Conservation (phyloP, 192 early-diverging fungal species). For the Entomortierella chlamydospora region DNA sequence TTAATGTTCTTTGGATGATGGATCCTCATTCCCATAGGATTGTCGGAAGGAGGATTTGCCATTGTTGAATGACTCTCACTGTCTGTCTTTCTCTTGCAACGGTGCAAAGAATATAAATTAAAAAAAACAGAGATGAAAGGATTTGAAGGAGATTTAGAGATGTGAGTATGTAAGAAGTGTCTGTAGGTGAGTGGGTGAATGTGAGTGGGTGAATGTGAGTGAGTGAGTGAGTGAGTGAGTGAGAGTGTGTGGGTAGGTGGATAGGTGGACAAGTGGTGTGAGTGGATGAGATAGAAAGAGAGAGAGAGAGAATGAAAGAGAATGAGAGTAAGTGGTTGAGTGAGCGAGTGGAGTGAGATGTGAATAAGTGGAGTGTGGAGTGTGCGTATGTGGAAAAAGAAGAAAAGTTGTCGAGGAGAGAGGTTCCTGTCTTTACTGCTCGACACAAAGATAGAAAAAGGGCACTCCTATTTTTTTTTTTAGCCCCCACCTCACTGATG, state of each 20-base stretch:
- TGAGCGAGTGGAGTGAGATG: not conserved
- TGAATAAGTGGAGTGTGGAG: not conserved
- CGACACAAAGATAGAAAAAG: not conserved
- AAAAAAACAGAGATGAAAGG: not conserved
- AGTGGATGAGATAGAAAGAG: not conserved
- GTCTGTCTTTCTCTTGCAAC: too few relatives aligned
- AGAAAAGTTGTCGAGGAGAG: not conserved
- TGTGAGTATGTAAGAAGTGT: not conserved
- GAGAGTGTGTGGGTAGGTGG: not conserved
- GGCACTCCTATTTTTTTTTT: not conserved
- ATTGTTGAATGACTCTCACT: too few relatives aligned
- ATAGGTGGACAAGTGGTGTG: not conserved
- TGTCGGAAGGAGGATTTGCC: constrained; percentile 15
- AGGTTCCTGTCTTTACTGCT: not conserved
- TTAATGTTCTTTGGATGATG: constrained; percentile 34
- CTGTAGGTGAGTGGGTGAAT: not conserved
- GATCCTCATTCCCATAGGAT: constrained; percentile 3
- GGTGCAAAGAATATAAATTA: not conserved
- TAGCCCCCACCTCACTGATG: too few relatives aligned
- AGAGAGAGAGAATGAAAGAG: not conserved
- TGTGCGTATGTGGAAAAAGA: not conserved
- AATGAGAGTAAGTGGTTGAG: not conserved
- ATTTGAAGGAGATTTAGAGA: not conserved
- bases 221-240: not conserved
- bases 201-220: not conserved